These are phyloP conservation scores for Brettanomyces anomalus DNA, from an alignment of 805 yeast genomes.

Conservation along the genomic window DNA sequence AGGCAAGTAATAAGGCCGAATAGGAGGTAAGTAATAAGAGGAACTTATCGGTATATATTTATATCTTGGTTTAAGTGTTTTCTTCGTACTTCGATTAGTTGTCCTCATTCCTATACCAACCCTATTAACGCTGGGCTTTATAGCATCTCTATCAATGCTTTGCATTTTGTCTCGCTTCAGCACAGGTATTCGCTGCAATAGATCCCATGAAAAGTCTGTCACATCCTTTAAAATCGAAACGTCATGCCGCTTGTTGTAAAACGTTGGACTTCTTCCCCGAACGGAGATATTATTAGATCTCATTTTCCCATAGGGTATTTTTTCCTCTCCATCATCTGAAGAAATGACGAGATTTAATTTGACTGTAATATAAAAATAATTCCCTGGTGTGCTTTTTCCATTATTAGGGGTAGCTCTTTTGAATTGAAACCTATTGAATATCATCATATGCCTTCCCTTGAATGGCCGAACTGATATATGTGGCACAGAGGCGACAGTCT, in stretches of 20 bases:
- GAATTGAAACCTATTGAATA: conserved; percentile 31
- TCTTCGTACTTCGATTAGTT: background rate
- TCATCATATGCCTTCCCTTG: conserved; percentile 1
- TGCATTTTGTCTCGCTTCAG: background rate
- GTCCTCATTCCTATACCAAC: background rate
- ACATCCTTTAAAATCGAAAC: conserved; percentile 24
- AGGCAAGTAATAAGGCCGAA: conserved; percentile 40
- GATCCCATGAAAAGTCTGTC: background rate
- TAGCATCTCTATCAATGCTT: background rate
- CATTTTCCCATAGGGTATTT: conserved; percentile 5
- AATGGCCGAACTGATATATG: background rate
- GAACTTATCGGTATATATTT: conserved; percentile 38
- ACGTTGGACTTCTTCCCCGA: conserved; percentile 55
- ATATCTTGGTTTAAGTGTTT: conserved; percentile 14
- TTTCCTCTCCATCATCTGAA: background rate
- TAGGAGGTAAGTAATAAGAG: conserved; percentile 41
- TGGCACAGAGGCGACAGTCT: no score
- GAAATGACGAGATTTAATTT: background rate
- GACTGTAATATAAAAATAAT: conserved; percentile 29
- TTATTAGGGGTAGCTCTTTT: conserved; percentile 45
- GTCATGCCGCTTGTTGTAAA: conserved; percentile 45
- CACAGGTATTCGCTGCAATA: background rate
- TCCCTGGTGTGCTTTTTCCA: conserved; percentile 35
- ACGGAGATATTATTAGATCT: conserved; percentile 41
- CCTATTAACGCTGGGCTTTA: background rate